Evolutionary conservation across 2,329 filamentous ascomycete species (phyloP).

Genomic region (Calcarisporium arbuscula): DNA sequence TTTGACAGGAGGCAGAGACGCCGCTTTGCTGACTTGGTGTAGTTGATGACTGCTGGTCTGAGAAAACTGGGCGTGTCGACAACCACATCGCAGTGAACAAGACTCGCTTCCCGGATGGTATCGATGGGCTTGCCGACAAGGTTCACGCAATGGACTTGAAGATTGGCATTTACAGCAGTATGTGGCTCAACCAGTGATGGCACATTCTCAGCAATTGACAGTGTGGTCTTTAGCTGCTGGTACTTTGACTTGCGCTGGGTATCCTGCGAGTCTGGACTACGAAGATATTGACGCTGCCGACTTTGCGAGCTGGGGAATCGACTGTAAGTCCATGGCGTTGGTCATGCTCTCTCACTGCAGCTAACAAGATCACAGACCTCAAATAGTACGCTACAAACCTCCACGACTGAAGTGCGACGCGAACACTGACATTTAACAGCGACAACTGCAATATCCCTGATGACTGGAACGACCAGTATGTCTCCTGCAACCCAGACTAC

Average conservation of each 20-base stretch:
- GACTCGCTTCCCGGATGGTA: conserved; percentile 51
- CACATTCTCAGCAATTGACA: not conserved
- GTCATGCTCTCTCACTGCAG: not conserved
- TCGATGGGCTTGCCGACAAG: conserved; percentile 44
- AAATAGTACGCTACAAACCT: conserved; percentile 7
- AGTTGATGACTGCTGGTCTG: conserved; percentile 56
- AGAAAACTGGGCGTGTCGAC: conserved; percentile 32
- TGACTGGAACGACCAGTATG: conserved; percentile 29
- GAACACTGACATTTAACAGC: conserved; percentile 9
- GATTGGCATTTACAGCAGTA: conserved; percentile 55
- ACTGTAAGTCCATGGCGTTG: conserved; percentile 32
- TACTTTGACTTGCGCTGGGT: conserved; percentile 15
- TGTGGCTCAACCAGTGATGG: conserved; percentile 28
- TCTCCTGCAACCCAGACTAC: conserved; percentile 18
- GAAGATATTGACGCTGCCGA: conserved; percentile 52
- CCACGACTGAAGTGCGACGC: not conserved
- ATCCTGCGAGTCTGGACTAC: conserved; percentile 45
- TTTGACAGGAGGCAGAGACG: not conserved
- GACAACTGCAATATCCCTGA: conserved; percentile 45
- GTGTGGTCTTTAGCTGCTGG: conserved; percentile 11
- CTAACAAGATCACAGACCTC: conserved; percentile 8
- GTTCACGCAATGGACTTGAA: conserved; percentile 54
- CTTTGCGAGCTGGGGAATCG: conserved; percentile 52
- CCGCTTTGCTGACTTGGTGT: not conserved
- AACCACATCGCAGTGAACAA: conserved; percentile 36